phyloP scores from a whole-genome alignment of 2,329 filamentous ascomycete species.

The Apiospora aurea region DNA sequence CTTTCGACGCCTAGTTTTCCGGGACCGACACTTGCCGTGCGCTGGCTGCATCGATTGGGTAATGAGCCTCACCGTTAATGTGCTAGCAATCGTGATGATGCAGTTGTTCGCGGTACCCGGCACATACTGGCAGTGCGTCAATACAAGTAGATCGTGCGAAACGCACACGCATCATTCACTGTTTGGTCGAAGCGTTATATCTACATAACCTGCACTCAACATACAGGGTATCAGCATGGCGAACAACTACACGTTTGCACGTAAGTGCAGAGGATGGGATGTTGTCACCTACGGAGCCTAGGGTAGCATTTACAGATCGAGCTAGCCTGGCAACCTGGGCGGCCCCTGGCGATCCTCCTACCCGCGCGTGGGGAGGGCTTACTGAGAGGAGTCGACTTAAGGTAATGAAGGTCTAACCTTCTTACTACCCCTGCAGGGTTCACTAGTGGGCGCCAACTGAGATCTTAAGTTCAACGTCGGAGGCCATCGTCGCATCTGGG shows the following conservation, averaged over 20 bases:
- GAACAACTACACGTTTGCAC: neutral
- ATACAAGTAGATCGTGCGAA: too few relatives aligned
- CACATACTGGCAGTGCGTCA: too few relatives aligned
- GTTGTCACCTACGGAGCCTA: neutral
- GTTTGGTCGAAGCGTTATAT: neutral
- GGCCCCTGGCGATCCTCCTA: neutral
- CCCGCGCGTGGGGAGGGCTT: constrained; percentile 11
- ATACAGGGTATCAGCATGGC: neutral
- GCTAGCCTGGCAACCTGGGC: neutral
- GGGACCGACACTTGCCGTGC: neutral
- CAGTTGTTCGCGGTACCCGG: neutral
- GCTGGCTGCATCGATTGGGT: constrained; percentile 13
- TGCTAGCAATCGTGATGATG: neutral
- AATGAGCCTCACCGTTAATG: constrained; percentile 13
- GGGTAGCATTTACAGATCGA: neutral
- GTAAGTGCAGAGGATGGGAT: neutral
- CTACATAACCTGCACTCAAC: neutral
- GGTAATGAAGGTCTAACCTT: neutral
- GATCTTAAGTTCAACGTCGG: constrained; percentile 19
- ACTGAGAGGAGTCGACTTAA: neutral
- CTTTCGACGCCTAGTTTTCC: neutral
- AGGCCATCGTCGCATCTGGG: constrained; percentile 8
- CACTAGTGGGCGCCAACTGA: neutral
- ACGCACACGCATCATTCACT: neutral
- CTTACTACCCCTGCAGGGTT: neutral